Conservation (phyloP, 768 basidiomycete species). For the Lanmaoa pseudosensibilis region DNA sequence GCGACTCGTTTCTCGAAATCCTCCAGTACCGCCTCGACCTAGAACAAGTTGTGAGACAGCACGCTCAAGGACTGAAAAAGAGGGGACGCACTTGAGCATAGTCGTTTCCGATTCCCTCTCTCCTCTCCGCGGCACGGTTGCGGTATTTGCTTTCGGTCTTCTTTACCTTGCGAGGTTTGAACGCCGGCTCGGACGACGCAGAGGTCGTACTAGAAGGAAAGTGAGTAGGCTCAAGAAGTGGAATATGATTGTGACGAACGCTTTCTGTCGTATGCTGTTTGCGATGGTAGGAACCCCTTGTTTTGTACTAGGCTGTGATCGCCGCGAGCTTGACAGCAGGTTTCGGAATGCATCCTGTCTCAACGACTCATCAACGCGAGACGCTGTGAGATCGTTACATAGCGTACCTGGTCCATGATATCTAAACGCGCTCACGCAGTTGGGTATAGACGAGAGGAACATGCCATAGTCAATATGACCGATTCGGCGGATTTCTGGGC, state of each 20-base stretch:
- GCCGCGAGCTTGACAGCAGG: conserved; percentile 42
- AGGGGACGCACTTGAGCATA: conserved; percentile 59
- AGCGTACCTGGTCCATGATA: conserved; percentile 32
- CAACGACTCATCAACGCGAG: background rate
- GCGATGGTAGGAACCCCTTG: background rate
- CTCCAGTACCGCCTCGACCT: conserved; percentile 80
- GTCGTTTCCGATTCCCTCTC: conserved; percentile 65
- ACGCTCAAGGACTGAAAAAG: background rate
- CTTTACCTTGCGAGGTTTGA: conserved; percentile 82
- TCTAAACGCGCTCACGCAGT: background rate
- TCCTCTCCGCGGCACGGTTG: conserved; percentile 74
- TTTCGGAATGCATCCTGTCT: conserved; percentile 59
- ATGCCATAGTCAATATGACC: background rate
- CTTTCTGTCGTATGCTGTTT: conserved; percentile 9
- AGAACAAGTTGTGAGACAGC: background rate
- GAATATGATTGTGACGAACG: conserved; percentile 12
- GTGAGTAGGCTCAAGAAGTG: background rate
- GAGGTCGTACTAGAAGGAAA: conserved; percentile 43
- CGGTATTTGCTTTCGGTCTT: conserved; percentile 61
- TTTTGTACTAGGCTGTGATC: conserved; percentile 15
- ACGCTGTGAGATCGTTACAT: background rate
- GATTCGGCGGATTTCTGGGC: background rate
- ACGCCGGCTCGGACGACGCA: conserved; percentile 57
- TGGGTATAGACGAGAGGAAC: background rate
- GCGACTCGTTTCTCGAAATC: conserved; percentile 73